phyloP scores from a whole-genome alignment of 179 eudicot genomes.

The Kewa caespitosa region DNA sequence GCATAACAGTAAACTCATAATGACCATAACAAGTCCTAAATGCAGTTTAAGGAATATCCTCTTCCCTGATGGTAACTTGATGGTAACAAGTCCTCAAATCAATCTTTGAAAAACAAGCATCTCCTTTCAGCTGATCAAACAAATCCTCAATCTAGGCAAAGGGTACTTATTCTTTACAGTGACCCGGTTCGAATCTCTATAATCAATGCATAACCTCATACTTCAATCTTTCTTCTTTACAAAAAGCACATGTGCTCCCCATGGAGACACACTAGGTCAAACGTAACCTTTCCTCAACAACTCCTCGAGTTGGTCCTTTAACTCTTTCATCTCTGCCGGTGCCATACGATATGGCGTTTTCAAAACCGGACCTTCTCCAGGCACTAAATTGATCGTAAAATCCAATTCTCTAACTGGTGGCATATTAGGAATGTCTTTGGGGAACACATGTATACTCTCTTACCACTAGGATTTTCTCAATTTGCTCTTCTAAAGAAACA shows the following conservation, averaged over 20 bases:
- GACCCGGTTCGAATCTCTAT: not conserved
- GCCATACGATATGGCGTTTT: not conserved
- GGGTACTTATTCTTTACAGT: not conserved
- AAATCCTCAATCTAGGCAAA: not conserved
- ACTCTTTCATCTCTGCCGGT: not conserved
- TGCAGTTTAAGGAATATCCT: not conserved
- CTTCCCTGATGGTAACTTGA: not conserved
- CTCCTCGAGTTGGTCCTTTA: not conserved
- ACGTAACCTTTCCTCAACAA: not conserved
- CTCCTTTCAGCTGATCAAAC: not conserved
- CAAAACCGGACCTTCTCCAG: not conserved
- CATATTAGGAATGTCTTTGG: not conserved
- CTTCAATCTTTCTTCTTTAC: not conserved
- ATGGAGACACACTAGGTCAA: not conserved
- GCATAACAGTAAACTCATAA: not conserved
- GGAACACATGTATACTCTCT: not conserved
- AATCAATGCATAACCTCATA: not conserved
- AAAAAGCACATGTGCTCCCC: not conserved
- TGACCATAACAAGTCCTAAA: not conserved
- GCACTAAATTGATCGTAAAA: not conserved
- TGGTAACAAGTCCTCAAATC: not conserved
- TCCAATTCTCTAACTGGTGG: not conserved
- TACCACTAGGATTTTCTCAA: not conserved
- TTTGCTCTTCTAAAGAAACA: not conserved
- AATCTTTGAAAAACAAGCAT: not conserved